phyloP scores from a whole-genome alignment of 495 filamentous ascomycete genomes.

The Tetracladium marchalianum region DNA sequence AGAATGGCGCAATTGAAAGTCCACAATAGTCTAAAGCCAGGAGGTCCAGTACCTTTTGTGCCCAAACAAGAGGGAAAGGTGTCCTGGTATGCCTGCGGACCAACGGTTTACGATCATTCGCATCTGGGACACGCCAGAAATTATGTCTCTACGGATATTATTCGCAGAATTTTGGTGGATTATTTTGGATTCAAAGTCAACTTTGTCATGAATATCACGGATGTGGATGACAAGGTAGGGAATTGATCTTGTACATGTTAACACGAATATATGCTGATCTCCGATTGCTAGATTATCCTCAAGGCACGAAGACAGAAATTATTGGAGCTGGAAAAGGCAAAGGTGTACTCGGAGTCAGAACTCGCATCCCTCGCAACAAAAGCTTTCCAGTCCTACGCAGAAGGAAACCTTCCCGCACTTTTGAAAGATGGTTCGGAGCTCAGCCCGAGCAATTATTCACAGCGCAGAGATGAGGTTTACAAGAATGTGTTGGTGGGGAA shows the following conservation, averaged over 20 bases:
- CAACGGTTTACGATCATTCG: conserved; percentile 86
- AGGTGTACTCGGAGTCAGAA: conserved; percentile 19
- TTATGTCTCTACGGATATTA: conserved; percentile 90
- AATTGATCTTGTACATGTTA: not conserved
- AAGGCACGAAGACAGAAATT: conserved; percentile 8
- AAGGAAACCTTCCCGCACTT: conserved; percentile 65
- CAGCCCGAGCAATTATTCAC: conserved; percentile 42
- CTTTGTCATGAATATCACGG: conserved; percentile 95
- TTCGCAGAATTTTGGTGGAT: conserved; percentile 74
- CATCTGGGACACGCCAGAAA: conserved; percentile 89
- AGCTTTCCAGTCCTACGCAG: conserved; percentile 64
- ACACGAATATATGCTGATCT: not conserved
- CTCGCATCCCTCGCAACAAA: conserved; percentile 42
- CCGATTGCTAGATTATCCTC: conserved; percentile 13
- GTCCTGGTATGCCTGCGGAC: conserved; percentile 85
- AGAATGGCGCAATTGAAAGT: conserved; percentile 45
- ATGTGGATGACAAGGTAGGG: conserved; percentile 73
- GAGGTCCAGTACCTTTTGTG: conserved; percentile 62
- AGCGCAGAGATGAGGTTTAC: conserved; percentile 51
- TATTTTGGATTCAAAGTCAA: conserved; percentile 80
- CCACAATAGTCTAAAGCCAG: conserved; percentile 66
- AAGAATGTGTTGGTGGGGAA: conserved; percentile 51
- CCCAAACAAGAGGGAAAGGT: conserved; percentile 67
- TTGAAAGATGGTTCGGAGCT: conserved; percentile 28
- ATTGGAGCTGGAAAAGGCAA: conserved; percentile 16